Percentiles rank a stretch among this genome's conserved stretches.
Conservation (phyloP, 495 filamentous ascomycete genomes). For the Xylaria curta region DNA sequence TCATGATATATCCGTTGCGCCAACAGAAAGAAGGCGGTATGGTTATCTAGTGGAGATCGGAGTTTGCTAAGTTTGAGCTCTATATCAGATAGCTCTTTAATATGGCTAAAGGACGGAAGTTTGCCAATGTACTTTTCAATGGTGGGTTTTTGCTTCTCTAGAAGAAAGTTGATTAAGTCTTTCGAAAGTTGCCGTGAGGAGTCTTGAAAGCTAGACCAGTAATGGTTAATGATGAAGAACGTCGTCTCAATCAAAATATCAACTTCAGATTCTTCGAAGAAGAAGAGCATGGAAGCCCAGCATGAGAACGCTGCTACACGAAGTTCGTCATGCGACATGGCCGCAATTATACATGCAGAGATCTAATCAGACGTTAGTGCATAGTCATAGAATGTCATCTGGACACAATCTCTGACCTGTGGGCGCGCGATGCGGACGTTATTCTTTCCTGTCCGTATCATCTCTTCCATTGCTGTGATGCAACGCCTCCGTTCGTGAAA, state of each 20-base stretch:
- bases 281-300: slow-evolving; percentile 79
- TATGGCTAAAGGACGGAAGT: slow-evolving; percentile 78
- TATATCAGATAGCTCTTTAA: slow-evolving; percentile 70
- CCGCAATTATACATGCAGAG: slow-evolving; percentile 85
- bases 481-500: slow-evolving; percentile 74
- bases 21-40: slow-evolving; percentile 71
- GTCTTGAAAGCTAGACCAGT: slow-evolving; percentile 74
- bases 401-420: slow-evolving; percentile 63
- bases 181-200: slow-evolving; percentile 62
- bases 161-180: slow-evolving; percentile 67
- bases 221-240: slow-evolving; percentile 80
- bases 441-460: slow-evolving; percentile 75
- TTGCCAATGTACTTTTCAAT: slow-evolving; percentile 69
- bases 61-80: slow-evolving; percentile 67
- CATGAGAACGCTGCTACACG: slow-evolving; percentile 79
- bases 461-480: slow-evolving; percentile 82
- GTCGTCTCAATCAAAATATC: slow-evolving; percentile 81
- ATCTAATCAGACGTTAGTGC: slow-evolving; percentile 59
- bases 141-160: slow-evolving; percentile 63
- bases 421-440: slow-evolving; percentile 80
- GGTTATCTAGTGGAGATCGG: slow-evolving; percentile 60
- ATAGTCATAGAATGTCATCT: slow-evolving; percentile 15
- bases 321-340: slow-evolving; percentile 73
- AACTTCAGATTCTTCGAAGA: slow-evolving; percentile 79
- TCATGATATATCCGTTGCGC: slow-evolving; percentile 77